Evolutionary conservation across 139 green algal genomes (phyloP), one percentile per base, ranked within the genome.

Genomic region (Ettlia oleoabundans): DNA sequence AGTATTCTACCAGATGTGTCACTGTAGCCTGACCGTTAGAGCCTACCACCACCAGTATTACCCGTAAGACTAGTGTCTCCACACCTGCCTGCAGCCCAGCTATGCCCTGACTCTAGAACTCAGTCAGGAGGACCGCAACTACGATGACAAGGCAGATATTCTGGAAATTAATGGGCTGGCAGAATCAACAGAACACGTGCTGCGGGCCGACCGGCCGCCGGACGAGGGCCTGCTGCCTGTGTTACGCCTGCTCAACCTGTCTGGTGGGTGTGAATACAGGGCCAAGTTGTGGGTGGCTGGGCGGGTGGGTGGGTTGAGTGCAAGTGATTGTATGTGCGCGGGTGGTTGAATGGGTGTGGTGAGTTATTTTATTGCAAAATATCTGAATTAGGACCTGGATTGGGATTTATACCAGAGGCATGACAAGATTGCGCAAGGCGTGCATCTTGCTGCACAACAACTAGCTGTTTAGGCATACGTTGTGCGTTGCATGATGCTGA

Each of bases 131-230:
- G 95, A 98, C 85, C 42, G 71, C 21, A 94, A 91, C 77, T 87
- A 90, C 15, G 94, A 96, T 51, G 96, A 99, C 89, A 99, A 99
- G 89, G 61, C 92, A 13, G 96, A 98, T 87, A 90, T 98, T 26
- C 79, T 96, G 33, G 96, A 98, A 79, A 33, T 91, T n/a, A 87
- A 88, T 38, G 93, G 92, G 33, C 75, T 95, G 64, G 64, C 66
- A 30, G 47, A 88, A 63, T 69, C 68, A 22, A 35, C 40, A 19
- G 85, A 89, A 35, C 95, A 94, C 75, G 65, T 83, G 13, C 76
- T 97, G 70, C 76, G 70, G 0, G 75, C 86, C 0, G 80, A 89
- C 32, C 42, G 61, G 42, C 40, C 83, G 26, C 90, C 90, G 2
- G 63, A 85, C 0, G 51, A 78, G 6, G 82, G 94, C 24, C 88